A percentile compares a stretch with the other conserved stretches of the same genome.
These are phyloP conservation scores for Fusarium nodosum DNA, from an alignment of 2,329 filamentous ascomycete genomes.

Conservation along the genomic window DNA sequence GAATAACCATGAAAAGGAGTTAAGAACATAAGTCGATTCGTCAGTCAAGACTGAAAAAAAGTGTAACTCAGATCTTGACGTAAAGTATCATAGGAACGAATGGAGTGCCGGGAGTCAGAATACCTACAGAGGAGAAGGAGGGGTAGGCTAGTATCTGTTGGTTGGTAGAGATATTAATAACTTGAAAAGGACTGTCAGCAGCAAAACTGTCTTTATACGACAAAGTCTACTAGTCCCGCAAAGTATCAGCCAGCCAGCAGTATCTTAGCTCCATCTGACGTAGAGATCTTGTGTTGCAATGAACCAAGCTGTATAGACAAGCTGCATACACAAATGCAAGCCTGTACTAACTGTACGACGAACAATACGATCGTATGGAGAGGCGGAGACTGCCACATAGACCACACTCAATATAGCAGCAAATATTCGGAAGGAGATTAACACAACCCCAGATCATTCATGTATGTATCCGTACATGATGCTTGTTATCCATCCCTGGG, in stretches of 20 bases:
- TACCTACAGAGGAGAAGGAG: conserved; percentile 10
- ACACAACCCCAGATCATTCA: not conserved
- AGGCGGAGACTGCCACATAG: not conserved
- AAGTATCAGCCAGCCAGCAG: not conserved
- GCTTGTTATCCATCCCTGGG: not conserved
- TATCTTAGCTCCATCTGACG: not conserved
- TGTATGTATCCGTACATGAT: not conserved
- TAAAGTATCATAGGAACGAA: not conserved
- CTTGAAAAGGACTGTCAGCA: conserved; percentile 1
- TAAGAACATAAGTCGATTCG: not conserved
- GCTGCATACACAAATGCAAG: not conserved
- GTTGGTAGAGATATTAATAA: not conserved
- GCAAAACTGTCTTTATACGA: not conserved
- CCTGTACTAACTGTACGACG: not conserved
- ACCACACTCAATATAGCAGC: not conserved
- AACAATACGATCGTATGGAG: not conserved
- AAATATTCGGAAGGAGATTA: not conserved
- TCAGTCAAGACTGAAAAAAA: conserved; percentile 29
- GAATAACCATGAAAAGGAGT: not conserved
- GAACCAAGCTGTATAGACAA: not conserved
- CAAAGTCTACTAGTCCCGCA: not conserved
- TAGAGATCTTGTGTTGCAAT: not conserved
- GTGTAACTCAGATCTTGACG: conserved; percentile 16
- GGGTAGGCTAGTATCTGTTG: not conserved
- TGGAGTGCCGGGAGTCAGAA: not conserved